Conservation (phyloP, 1,139 yeast genomes). For the Pichia sp. region DNA sequence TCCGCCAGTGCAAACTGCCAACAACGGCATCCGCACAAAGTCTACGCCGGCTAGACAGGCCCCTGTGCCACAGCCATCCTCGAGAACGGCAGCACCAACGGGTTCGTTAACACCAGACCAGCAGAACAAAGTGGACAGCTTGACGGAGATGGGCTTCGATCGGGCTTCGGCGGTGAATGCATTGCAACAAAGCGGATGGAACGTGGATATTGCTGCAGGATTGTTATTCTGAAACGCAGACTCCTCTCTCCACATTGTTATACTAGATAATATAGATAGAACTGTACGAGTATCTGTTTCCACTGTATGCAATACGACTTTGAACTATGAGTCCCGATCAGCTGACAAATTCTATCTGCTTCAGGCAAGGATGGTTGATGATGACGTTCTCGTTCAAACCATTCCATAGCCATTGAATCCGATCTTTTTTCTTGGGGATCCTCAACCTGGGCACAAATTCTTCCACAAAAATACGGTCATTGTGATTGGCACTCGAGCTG, state of each 20-base stretch:
- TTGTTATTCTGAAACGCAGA: constrained; percentile 8
- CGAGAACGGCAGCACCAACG: too few species aligned
- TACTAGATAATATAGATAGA: neutral
- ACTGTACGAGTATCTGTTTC: neutral
- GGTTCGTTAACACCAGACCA: constrained; percentile 21
- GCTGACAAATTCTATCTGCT: constrained; percentile 13
- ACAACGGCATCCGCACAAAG: too few species aligned
- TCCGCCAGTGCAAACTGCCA: neutral
- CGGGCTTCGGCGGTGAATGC: constrained; percentile 63
- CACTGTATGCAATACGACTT: neutral
- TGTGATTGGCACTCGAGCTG: constrained; percentile 74
- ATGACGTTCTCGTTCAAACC: constrained; percentile 58
- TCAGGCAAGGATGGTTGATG: constrained; percentile 36
- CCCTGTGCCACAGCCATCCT: neutral
- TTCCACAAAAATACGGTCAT: constrained; percentile 81
- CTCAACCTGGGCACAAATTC: constrained; percentile 65
- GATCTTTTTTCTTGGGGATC: constrained; percentile 39
- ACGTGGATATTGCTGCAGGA: constrained; percentile 83
- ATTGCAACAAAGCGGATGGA: constrained; percentile 62
- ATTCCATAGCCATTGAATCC: constrained; percentile 72
- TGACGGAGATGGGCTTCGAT: constrained; percentile 69
- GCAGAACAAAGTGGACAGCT: constrained; percentile 38
- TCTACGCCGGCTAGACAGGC: too few species aligned
- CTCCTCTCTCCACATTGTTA: too few species aligned
- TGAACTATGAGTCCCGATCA: too few species aligned